Percentiles rank a stretch among this genome's conserved stretches.
These are phyloP conservation scores for Tephrocybe sp. DNA, from an alignment of 768 basidiomycete genomes.

Conservation along the genomic window DNA sequence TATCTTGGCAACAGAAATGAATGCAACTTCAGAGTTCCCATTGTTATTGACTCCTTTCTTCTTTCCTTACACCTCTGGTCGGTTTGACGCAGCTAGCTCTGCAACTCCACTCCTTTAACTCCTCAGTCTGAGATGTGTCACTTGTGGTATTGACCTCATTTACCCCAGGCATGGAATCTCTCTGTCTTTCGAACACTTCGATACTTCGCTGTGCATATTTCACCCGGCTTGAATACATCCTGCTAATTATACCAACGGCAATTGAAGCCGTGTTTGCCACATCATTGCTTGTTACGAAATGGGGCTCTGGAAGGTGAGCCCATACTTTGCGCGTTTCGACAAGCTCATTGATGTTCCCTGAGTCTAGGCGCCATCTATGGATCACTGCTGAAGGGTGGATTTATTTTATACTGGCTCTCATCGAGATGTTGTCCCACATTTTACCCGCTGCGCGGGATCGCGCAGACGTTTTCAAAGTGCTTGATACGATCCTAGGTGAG, in stretches of 20 bases:
- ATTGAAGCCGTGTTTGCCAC: conserved; percentile 63
- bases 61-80: conserved; percentile 23
- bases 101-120: conserved; percentile 47
- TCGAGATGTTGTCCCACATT: conserved; percentile 61
- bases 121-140: conserved; percentile 15
- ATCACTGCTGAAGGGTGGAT: conserved; percentile 62
- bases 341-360: not conserved
- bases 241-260: conserved; percentile 61
- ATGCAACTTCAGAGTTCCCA: not conserved
- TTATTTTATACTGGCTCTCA: conserved; percentile 56
- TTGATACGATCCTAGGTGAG: conserved; percentile 68
- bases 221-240: conserved; percentile 40
- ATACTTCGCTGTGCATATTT: conserved; percentile 71
- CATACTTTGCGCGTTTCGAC: not conserved
- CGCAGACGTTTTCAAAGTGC: conserved; percentile 42
- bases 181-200: conserved; percentile 69
- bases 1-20: conserved; percentile 8
- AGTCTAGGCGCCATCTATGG: conserved; percentile 51
- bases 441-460: conserved; percentile 50
- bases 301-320: conserved; percentile 45
- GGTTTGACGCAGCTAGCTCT: conserved; percentile 41
- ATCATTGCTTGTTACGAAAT: conserved; percentile 48
- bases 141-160: conserved; percentile 11
- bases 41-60: conserved; percentile 5
- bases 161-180: conserved; percentile 39